Evolutionary conservation across 495 filamentous ascomycete species (phyloP).

Genomic region (Astrocystis sublimbata): DNA sequence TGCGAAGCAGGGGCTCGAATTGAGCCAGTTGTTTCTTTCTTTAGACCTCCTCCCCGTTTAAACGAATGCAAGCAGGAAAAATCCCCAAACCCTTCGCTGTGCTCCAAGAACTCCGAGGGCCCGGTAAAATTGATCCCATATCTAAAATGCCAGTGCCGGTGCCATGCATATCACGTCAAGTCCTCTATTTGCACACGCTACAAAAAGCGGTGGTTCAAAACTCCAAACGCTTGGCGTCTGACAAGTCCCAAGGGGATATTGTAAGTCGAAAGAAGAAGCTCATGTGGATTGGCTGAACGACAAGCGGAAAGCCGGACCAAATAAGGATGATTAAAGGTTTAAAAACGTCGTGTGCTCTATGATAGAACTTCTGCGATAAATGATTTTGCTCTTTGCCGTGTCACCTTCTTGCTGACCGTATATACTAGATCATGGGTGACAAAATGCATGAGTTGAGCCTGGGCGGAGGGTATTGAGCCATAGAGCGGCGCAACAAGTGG

Average conservation of each 20-base stretch:
- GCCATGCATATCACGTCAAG: slow-evolving; percentile 57
- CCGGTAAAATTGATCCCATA: slow-evolving; percentile 43
- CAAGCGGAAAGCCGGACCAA: not conserved
- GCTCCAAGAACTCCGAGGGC: slow-evolving; percentile 52
- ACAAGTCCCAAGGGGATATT: slow-evolving; percentile 28
- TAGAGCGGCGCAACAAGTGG: slow-evolving; percentile 62
- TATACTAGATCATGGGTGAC: slow-evolving; percentile 67
- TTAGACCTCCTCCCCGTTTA: slow-evolving; percentile 26
- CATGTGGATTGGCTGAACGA: slow-evolving; percentile 5
- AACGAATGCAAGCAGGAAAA: slow-evolving; percentile 40
- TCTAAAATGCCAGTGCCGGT: slow-evolving; percentile 56
- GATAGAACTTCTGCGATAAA: slow-evolving; percentile 42
- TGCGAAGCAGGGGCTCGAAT: slow-evolving; percentile 21
- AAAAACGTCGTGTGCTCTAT: slow-evolving; percentile 29
- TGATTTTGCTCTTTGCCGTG: slow-evolving; percentile 49
- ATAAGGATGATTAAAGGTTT: slow-evolving; percentile 13
- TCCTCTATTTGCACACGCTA: slow-evolving; percentile 48
- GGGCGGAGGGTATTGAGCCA: slow-evolving; percentile 60
- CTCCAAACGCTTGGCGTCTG: slow-evolving; percentile 29
- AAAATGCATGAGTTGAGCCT: slow-evolving; percentile 66
- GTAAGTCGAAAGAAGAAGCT: slow-evolving; percentile 32
- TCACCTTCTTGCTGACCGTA: slow-evolving; percentile 65
- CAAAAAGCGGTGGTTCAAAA: slow-evolving; percentile 37
- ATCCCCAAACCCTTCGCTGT: slow-evolving; percentile 33
- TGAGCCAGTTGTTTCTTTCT: slow-evolving; percentile 14